phyloP scores from a whole-genome alignment of 2,329 filamentous ascomycete species.

The Penicillium sumatraense region DNA sequence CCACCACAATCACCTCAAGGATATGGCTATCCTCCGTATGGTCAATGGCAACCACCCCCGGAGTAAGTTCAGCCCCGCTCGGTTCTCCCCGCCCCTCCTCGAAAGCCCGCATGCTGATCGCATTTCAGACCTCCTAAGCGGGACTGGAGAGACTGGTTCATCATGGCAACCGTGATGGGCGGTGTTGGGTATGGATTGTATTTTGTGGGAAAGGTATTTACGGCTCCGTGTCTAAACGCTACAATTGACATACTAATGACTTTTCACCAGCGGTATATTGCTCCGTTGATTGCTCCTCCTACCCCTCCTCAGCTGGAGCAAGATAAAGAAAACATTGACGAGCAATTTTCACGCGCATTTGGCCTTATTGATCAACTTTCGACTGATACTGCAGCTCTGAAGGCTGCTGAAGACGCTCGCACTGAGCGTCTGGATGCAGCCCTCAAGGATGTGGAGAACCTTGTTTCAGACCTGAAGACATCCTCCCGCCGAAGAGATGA shows the following conservation, averaged over 20 bases:
- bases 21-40: slow-evolving; percentile 58
- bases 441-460: slow-evolving; percentile 80
- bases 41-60: slow-evolving; percentile 59
- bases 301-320: slow-evolving; percentile 92
- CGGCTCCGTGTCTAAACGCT: neutral
- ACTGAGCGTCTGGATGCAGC: slow-evolving; percentile 82
- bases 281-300: slow-evolving; percentile 87
- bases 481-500: slow-evolving; percentile 82
- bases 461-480: slow-evolving; percentile 79
- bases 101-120: slow-evolving; percentile 13
- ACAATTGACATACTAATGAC: slow-evolving; percentile 16
- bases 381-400: slow-evolving; percentile 86
- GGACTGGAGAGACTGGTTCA: slow-evolving; percentile 99
- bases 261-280: slow-evolving; percentile 74
- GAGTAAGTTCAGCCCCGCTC: slow-evolving; percentile 48
- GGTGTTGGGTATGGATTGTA: slow-evolving; percentile 90
- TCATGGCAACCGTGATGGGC: slow-evolving; percentile 95
- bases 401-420: slow-evolving; percentile 81
- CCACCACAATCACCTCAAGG: slow-evolving; percentile 47
- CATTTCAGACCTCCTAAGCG: slow-evolving; percentile 65
- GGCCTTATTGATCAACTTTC: slow-evolving; percentile 87
- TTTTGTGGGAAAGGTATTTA: slow-evolving; percentile 75
- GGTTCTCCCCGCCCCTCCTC: neutral
- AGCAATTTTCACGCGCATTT: slow-evolving; percentile 91
- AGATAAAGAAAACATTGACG: slow-evolving; percentile 91